Evolutionary conservation across 208 protist species (phyloP).

Genomic region (Trypanosoma vivax): DNA sequence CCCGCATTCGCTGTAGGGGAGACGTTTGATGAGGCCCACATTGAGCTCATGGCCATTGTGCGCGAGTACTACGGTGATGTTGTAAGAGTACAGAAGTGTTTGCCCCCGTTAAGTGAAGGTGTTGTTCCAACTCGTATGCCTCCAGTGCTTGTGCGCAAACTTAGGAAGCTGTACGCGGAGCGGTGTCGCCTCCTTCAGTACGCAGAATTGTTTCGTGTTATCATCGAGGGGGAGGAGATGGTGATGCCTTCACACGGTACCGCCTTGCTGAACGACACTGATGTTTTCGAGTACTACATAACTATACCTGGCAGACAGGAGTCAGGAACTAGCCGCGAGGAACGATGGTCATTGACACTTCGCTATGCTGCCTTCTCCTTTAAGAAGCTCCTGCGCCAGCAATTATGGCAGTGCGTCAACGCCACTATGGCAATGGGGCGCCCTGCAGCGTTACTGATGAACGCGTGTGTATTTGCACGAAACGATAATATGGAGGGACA

Average conservation of each 20-base stretch:
- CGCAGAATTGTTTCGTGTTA: slow-evolving; percentile 17
- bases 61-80: slow-evolving; percentile 25
- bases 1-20: slow-evolving; percentile 14
- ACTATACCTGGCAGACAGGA: slow-evolving; percentile 43
- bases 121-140: slow-evolving; percentile 19
- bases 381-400: slow-evolving; percentile 20
- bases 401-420: slow-evolving; percentile 5
- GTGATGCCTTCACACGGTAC: slow-evolving; percentile 13
- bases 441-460: slow-evolving; percentile 36
- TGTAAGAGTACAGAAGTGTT: slow-evolving; percentile 11
- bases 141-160: slow-evolving; percentile 19
- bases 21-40: slow-evolving; percentile 16
- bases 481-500: slow-evolving; percentile 68
- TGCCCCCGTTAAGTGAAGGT: slow-evolving; percentile 14
- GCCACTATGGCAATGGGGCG: slow-evolving; percentile 12
- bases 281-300: slow-evolving; percentile 42
- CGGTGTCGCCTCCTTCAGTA: slow-evolving; percentile 14
- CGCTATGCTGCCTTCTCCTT: slow-evolving; percentile 32
- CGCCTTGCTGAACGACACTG: slow-evolving; percentile 40
- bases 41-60: slow-evolving; percentile 17
- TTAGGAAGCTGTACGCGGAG: slow-evolving; percentile 20
- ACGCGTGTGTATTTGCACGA: slow-evolving; percentile 65
- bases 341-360: slow-evolving; percentile 36
- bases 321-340: slow-evolving; percentile 25
- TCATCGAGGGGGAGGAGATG: slow-evolving; percentile 21